Evolutionary conservation across 257 asterid genomes (phyloP), one percentile per base, ranked within the genome.

Genomic region (Primulina tabacum): DNA sequence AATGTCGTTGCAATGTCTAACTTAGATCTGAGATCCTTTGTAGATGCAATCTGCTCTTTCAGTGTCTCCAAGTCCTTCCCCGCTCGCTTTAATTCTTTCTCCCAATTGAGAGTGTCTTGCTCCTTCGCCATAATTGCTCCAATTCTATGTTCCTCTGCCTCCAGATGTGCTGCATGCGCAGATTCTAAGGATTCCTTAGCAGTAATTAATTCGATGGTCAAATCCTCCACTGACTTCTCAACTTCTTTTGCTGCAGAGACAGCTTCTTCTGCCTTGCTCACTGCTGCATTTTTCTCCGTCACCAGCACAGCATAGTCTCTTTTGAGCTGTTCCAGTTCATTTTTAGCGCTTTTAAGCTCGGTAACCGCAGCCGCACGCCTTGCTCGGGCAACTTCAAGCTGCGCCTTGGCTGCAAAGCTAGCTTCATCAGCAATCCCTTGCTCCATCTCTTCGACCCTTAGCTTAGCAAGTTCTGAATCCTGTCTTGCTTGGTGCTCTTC

Each of bases 401-500:
- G 97, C 11, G 93, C 98, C 87, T 82, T 94, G 76, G 97, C 95
- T 1, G 99, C 97, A 70, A 86, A 73, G 72, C 98, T 88, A 56
- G 91, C 80, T 59, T 89, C 98, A 32, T 87, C 92, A 1, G 96
- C 88, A 40, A 94, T 87, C 65, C 97, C 99, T 70, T 88, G 90
- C 75, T 91, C 97, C 78, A 94, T 81, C 86, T 94, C 97, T 79
- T 89, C 98, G n/a, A 88, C 86, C 70, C 97, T 76, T 18, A 91
- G 96, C 73, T 76, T 88, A 47, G 96, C 96, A n/a, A 91, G 98
- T 65, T 94, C 99, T 9, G 97, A 83, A 77, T 91, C 99, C 75
- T 94, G 98, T 78, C 81, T 91, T 29, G 99, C 96, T 80, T 94
- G 95, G 60, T 89, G 87, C 57, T 94, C 98, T 77, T 94, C 99